Evolutionary conservation across 371 early-diverging fungal genomes (phyloP).

Genomic region (Encephalitozoon hellem): DNA sequence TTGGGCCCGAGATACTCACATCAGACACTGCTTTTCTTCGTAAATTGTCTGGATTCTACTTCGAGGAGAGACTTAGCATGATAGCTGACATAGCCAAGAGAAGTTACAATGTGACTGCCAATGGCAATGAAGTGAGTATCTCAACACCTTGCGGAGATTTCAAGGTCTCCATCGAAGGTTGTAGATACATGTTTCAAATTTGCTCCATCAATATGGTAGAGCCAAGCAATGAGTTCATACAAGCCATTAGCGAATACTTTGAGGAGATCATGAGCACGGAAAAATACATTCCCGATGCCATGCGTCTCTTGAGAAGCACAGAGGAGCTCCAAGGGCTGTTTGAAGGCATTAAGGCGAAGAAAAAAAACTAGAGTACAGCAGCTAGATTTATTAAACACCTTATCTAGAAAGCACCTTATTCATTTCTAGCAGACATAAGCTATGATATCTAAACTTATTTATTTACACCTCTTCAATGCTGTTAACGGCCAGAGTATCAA

Average conservation of each 20-base stretch:
- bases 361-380: neutral
- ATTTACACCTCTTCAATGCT: constrained; percentile 59
- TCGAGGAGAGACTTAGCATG: neutral
- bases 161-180: neutral
- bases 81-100: neutral
- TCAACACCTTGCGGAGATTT: neutral
- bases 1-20: neutral
- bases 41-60: neutral
- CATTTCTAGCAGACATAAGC: neutral
- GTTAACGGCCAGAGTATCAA: constrained; percentile 61
- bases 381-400: neutral
- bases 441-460: constrained; percentile 20
- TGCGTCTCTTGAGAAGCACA: neutral
- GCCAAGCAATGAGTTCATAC: neutral
- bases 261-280: neutral
- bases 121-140: neutral
- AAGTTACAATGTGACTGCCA: neutral
- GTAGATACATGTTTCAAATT: neutral
- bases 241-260: neutral
- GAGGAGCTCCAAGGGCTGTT: neutral
- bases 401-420: neutral
- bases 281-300: neutral
- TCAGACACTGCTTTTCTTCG: neutral
- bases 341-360: neutral
- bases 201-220: neutral